Conservation (phyloP, 2,329 filamentous ascomycete genomes). For the Dothidotthia symphoricarpi region DNA sequence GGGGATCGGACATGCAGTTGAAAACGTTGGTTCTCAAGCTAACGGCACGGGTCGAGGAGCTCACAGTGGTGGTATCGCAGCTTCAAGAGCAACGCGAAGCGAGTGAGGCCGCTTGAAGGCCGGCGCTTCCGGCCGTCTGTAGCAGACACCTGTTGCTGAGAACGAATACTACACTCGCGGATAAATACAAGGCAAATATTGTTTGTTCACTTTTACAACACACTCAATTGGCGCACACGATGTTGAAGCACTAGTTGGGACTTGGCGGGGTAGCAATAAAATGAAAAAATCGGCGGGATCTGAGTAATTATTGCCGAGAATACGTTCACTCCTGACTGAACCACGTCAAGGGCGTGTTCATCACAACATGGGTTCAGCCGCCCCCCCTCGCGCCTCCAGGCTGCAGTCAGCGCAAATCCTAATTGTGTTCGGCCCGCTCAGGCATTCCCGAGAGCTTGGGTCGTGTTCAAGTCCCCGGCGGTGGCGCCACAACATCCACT, state of each 20-base stretch:
- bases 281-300: conserved; percentile 13
- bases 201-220: conserved; percentile 10
- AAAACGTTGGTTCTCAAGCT: conserved; percentile 42
- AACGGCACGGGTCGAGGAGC: conserved; percentile 41
- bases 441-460: conserved; percentile 34
- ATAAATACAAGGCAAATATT: conserved; percentile 14
- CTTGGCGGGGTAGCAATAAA: neutral
- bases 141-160: conserved; percentile 10
- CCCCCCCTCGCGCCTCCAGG: conserved; percentile 29
- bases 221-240: conserved; percentile 13
- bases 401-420: conserved; percentile 27
- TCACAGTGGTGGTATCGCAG: conserved; percentile 41
- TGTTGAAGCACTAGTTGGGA: conserved; percentile 18
- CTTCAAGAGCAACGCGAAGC: conserved; percentile 38
- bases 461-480: conserved; percentile 18
- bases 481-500: conserved; percentile 22
- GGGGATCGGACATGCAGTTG: conserved; percentile 35
- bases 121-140: conserved; percentile 37
- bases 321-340: conserved; percentile 5
- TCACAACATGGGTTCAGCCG: conserved; percentile 18
- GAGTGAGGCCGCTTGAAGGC: conserved; percentile 34
- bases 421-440: conserved; percentile 38
- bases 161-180: conserved; percentile 8
- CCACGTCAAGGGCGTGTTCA: conserved; percentile 11
- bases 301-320: conserved; percentile 14